Conservation (phyloP, 129 eudicot species). For the Cynara cardunculus region DNA sequence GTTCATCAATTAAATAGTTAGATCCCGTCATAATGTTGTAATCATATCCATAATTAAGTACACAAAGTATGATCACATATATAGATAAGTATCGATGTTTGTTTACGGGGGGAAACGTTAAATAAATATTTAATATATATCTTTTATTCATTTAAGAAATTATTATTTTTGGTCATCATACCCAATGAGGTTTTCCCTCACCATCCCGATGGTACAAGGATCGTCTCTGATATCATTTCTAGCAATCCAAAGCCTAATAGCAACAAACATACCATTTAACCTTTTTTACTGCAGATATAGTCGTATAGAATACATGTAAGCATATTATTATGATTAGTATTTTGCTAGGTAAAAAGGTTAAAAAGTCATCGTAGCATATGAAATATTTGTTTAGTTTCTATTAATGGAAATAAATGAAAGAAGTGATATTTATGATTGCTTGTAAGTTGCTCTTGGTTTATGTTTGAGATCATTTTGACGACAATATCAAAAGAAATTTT, state of each 20-base stretch:
- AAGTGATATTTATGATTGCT: constrained; percentile 15
- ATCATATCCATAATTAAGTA: not conserved
- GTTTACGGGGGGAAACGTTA: not conserved
- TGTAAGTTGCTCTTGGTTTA: constrained; percentile 19
- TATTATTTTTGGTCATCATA: too few species aligned
- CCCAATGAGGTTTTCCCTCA: too few species aligned
- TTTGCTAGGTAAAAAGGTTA: not conserved
- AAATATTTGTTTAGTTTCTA: not conserved
- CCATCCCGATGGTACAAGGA: too few species aligned
- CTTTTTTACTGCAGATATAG: too few species aligned
- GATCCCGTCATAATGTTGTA: not conserved
- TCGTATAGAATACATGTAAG: too few species aligned
- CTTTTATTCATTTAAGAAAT: too few species aligned
- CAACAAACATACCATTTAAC: too few species aligned
- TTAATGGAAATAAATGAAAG: not conserved
- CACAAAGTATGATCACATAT: not conserved
- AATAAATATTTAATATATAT: too few species aligned
- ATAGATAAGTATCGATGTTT: not conserved
- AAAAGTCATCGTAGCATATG: not conserved
- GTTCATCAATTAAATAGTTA: not conserved
- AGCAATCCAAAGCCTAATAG: too few species aligned
- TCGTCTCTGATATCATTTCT: too few species aligned
- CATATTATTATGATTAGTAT: not conserved
- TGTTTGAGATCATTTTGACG: constrained; percentile 13
- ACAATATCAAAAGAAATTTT: constrained; percentile 5